phyloP scores from a whole-genome alignment of 148 eudicot genomes.

The Suaeda aralocaspica region DNA sequence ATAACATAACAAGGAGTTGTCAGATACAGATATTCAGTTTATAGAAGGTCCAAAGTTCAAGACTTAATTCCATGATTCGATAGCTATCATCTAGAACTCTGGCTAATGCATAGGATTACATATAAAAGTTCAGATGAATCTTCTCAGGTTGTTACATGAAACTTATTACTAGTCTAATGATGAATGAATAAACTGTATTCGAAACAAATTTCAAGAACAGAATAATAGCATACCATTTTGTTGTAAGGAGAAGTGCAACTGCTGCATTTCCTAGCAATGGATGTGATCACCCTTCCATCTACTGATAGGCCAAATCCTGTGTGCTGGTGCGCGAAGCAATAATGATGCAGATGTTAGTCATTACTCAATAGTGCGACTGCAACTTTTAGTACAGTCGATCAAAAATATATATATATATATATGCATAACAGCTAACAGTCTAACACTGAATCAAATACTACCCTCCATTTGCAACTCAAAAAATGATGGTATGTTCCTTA shows the following conservation, averaged over 20 bases:
- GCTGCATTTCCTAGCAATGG: conserved; percentile 60
- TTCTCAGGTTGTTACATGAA: not conserved
- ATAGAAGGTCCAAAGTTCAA: no score
- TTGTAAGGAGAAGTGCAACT: conserved; percentile 66
- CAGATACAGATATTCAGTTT: not conserved
- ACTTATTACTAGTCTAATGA: not conserved
- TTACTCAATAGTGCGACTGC: no score
- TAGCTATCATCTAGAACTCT: not conserved
- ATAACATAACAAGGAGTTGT: not conserved
- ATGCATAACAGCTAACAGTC: no score
- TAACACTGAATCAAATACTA: no score
- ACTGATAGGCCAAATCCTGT: conserved; percentile 85
- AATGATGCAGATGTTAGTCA: no score
- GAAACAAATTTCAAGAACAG: not conserved
- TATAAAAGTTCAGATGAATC: not conserved
- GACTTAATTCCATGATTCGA: no score
- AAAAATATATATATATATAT: no score
- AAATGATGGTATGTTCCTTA: no score
- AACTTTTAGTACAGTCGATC: no score
- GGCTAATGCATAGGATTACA: not conserved
- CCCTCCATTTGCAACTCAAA: no score
- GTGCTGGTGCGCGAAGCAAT: conserved; percentile 42
- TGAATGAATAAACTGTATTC: not conserved
- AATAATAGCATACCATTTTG: conserved; percentile 38
- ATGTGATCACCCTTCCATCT: conserved; percentile 62